A percentile compares a stretch with the other conserved stretches of the same genome.
Conservation (phyloP, 2,329 filamentous ascomycete species). For the Taxawa tesnikishii region DNA sequence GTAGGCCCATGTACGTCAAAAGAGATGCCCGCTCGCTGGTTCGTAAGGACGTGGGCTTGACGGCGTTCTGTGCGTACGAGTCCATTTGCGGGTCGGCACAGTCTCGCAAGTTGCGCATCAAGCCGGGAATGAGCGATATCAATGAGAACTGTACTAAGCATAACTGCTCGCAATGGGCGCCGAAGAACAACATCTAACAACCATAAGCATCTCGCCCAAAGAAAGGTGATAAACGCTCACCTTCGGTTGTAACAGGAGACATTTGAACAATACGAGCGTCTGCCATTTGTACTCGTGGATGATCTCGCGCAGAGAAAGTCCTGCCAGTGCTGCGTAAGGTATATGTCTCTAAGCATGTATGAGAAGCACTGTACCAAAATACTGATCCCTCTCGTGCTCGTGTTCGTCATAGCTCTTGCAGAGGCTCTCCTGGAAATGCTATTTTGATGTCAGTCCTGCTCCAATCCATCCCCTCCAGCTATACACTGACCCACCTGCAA, state of each 20-base stretch:
- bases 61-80: constrained; percentile 61
- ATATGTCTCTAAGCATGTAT: not conserved
- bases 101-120: constrained; percentile 85
- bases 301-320: constrained; percentile 71
- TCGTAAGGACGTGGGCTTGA: constrained; percentile 70
- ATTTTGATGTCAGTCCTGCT: constrained; percentile 11
- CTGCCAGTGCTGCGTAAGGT: constrained; percentile 19
- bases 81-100: constrained; percentile 90
- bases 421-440: constrained; percentile 83
- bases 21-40: constrained; percentile 87
- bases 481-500: constrained; percentile 40
- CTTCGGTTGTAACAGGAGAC: constrained; percentile 86
- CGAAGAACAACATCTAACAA: constrained; percentile 88
- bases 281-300: constrained; percentile 93
- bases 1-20: constrained; percentile 86
- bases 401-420: constrained; percentile 45
- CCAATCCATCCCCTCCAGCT: not conserved
- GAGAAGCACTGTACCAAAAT: constrained; percentile 53
- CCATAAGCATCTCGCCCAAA: not conserved
- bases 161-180: constrained; percentile 84
- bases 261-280: constrained; percentile 88
- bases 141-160: constrained; percentile 99
- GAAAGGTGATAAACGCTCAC: constrained; percentile 31
- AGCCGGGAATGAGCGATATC: constrained; percentile 84
- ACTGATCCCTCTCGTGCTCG: constrained; percentile 69